phyloP scores from a whole-genome alignment of 73 alveolate species.

The Vitrella brassicaformis region DNA sequence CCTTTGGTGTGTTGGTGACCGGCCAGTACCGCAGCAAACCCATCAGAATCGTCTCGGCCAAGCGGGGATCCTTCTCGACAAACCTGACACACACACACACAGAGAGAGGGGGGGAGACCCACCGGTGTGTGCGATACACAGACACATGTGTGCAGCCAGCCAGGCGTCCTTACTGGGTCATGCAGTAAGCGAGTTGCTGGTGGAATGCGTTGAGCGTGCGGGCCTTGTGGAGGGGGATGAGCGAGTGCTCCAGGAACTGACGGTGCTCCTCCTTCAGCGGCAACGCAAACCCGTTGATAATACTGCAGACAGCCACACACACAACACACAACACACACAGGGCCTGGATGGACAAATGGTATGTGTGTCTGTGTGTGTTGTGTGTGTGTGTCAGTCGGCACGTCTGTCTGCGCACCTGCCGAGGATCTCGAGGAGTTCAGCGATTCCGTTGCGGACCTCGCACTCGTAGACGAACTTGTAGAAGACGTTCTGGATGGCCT shows the following conservation, averaged over 20 bases:
- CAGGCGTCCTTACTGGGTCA: slow-evolving; percentile 15
- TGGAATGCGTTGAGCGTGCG: slow-evolving; percentile 45
- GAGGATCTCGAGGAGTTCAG: slow-evolving; percentile 68
- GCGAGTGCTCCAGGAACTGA: slow-evolving; percentile 49
- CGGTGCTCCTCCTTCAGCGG: slow-evolving; percentile 76
- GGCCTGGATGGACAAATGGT: too few relatives aligned
- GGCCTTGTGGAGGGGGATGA: slow-evolving; percentile 71
- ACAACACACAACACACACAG: too few relatives aligned
- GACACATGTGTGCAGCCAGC: too few relatives aligned
- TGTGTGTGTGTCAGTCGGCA: too few relatives aligned
- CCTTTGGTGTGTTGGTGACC: slow-evolving; percentile 61
- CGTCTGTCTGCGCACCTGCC: too few relatives aligned
- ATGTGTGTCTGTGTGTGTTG: too few relatives aligned
- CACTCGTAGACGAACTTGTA: slow-evolving; percentile 55
- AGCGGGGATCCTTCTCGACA: slow-evolving; percentile 54
- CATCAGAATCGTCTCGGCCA: slow-evolving; percentile 43
- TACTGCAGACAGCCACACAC: too few relatives aligned
- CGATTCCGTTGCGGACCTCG: slow-evolving; percentile 63
- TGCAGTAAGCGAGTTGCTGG: slow-evolving; percentile 55
- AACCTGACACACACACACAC: slow-evolving; percentile 2
- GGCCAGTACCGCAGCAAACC: slow-evolving; percentile 73
- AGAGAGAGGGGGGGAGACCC: neutral
- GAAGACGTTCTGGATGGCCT: slow-evolving; percentile 49
- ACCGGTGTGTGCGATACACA: too few relatives aligned
- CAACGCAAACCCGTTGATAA: slow-evolving; percentile 64